Conservation (phyloP, 177 flowering plant species). For the Vitis hybrid region DNA sequence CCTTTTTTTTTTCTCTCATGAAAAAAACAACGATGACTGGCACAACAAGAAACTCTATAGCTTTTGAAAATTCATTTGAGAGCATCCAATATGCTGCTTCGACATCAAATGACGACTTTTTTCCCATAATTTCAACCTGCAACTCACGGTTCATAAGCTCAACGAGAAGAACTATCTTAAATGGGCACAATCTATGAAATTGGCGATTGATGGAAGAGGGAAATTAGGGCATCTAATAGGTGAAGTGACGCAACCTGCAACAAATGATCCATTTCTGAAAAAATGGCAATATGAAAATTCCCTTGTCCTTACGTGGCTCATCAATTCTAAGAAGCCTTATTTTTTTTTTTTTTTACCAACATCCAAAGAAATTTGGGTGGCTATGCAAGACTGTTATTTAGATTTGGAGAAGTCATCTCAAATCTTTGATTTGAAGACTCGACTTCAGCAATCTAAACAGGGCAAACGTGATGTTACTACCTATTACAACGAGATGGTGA, state of each 20-base stretch:
- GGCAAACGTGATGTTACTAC: neutral
- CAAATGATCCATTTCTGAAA: neutral
- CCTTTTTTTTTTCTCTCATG: too few species aligned
- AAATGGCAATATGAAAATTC: neutral
- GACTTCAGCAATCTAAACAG: neutral
- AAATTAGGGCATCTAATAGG: neutral
- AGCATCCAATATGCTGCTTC: too few species aligned
- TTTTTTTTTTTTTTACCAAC: neutral
- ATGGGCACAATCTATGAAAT: too few species aligned
- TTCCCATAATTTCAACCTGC: too few species aligned
- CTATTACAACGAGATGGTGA: neutral
- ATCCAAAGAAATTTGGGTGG: neutral
- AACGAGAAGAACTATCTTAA: neutral
- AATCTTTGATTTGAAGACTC: neutral
- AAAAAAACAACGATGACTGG: too few species aligned
- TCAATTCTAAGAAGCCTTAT: neutral
- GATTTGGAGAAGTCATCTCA: neutral
- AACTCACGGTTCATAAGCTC: neutral
- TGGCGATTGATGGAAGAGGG: neutral
- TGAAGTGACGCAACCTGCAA: neutral
- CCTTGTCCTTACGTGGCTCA: neutral
- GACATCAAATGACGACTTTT: too few species aligned
- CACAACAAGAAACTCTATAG: too few species aligned
- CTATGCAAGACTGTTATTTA: neutral
- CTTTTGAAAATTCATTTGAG: too few species aligned